phyloP scores from a whole-genome alignment of 305 asterid genomes.

The Withania somnifera region DNA sequence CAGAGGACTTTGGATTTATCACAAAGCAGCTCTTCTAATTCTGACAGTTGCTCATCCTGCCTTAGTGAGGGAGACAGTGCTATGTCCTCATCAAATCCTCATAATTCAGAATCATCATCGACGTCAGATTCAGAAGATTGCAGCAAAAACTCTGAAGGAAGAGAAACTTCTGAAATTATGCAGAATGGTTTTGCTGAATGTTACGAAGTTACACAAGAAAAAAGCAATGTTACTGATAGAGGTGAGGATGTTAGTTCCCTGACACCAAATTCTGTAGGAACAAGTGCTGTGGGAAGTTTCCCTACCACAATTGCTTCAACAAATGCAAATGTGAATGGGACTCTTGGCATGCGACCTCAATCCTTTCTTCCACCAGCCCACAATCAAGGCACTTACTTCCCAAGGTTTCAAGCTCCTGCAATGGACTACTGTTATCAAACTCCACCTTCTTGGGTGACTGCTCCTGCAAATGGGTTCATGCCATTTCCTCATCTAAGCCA shows the following conservation, averaged over 20 bases:
- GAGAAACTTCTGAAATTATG: slow-evolving; percentile 35
- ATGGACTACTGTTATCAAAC: slow-evolving; percentile 71
- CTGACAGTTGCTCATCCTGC: slow-evolving; percentile 79
- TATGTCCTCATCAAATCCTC: slow-evolving; percentile 44
- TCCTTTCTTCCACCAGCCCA: slow-evolving; percentile 49
- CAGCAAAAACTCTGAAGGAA: slow-evolving; percentile 54
- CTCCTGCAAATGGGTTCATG: slow-evolving; percentile 61
- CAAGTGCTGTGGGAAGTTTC: slow-evolving; percentile 15
- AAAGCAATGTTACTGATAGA: slow-evolving; percentile 12
- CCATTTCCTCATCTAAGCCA: slow-evolving; percentile 60
- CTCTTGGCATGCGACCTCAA: slow-evolving; percentile 39
- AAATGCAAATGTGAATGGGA: slow-evolving; percentile 30
- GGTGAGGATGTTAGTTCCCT: slow-evolving; percentile 24
- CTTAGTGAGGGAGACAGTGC: slow-evolving; percentile 90
- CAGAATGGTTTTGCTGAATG: slow-evolving; percentile 29
- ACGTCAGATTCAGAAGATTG: slow-evolving; percentile 82
- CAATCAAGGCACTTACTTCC: slow-evolving; percentile 45
- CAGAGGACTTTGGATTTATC: slow-evolving; percentile 30
- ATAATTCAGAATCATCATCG: slow-evolving; percentile 57
- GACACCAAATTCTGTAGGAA: slow-evolving; percentile 22
- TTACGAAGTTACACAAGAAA: slow-evolving; percentile 18
- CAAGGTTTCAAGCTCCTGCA: slow-evolving; percentile 56
- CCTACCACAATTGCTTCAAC: slow-evolving; percentile 28
- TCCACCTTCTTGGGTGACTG: slow-evolving; percentile 56
- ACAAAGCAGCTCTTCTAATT: slow-evolving; percentile 46